A percentile compares a stretch with the other conserved stretches of the same genome.
These are phyloP conservation scores for Tulasnella sp. DNA, from an alignment of 768 basidiomycete species.

Conservation along the genomic window DNA sequence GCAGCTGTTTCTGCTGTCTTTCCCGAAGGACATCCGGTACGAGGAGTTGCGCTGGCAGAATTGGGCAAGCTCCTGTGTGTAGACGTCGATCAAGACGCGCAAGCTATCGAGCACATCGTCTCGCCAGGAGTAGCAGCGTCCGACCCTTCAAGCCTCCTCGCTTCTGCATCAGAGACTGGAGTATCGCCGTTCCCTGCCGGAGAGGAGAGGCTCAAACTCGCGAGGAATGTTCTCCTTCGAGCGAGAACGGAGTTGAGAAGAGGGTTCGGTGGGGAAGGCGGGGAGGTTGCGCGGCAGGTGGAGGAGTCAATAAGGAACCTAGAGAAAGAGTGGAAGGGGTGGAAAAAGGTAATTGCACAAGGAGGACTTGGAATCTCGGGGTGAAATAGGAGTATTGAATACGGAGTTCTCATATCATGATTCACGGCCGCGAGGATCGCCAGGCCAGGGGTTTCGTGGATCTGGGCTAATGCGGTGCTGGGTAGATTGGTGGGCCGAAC, in stretches of 20 bases:
- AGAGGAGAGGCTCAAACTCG: slow-evolving; percentile 50
- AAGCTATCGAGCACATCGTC: slow-evolving; percentile 36
- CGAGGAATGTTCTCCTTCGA: slow-evolving; percentile 53
- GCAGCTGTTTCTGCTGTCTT: slow-evolving; percentile 50
- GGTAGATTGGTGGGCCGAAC: too few relatives aligned
- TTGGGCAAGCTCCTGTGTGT: slow-evolving; percentile 74
- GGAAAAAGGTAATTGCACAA: slow-evolving; percentile 6
- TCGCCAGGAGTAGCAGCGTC: slow-evolving; percentile 32
- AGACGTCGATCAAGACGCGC: slow-evolving; percentile 39
- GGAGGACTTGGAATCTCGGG: not conserved
- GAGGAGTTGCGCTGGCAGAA: slow-evolving; percentile 67
- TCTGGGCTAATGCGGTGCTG: too few relatives aligned
- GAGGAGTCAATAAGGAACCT: slow-evolving; percentile 28
- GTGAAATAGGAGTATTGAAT: too few relatives aligned
- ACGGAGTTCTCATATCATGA: too few relatives aligned
- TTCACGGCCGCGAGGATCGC: too few relatives aligned
- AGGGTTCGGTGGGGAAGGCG: slow-evolving; percentile 74
- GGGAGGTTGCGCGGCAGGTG: slow-evolving; percentile 57
- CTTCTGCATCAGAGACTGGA: not conserved
- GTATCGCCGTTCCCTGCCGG: slow-evolving; percentile 14
- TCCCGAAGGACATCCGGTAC: slow-evolving; percentile 61
- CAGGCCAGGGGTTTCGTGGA: too few relatives aligned
- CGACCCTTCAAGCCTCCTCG: not conserved
- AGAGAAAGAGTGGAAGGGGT: slow-evolving; percentile 14
- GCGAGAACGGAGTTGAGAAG: slow-evolving; percentile 55